Base-by-base conservation (phyloP, 1,284 basidiomycete species). In the Jaminaea rosea region DNA sequence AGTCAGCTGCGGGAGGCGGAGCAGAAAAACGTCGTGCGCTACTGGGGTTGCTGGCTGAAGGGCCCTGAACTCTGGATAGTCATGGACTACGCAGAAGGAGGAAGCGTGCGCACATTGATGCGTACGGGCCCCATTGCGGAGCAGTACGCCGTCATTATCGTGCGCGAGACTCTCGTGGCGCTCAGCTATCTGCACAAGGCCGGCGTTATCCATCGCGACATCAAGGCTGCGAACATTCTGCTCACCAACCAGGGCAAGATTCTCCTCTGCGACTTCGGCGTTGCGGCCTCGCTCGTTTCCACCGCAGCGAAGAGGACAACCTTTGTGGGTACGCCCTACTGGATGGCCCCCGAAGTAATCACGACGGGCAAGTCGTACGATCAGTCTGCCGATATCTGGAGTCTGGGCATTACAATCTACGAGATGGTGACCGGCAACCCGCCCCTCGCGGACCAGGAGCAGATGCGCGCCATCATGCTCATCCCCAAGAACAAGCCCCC, bases 371-470 rank as follows among this genome's bases (percentile, higher is more conserved):
- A 56, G 28, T n/a, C n/a, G n/a, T n/a, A n/a, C n/a, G n/a, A n/a
- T n/a, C 85, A 86, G 27, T 89, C 90, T 69, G 93, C 92, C 4
- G 93, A 97, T 69, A 89, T 97, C 46, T 97, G 92, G 92, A 91
- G 88, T 65, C 76, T 97, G 52, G 92, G 92, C 5, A 92, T 97
- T 67, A 87, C 91, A 73, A 82, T 92, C 15, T 94, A 53, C 61
- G 92, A 97, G 79, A 98, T 98, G 93, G 90, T 98, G 65, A 93
- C 97, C 76, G 93, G 94, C 56, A 93, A 98, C 76, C 94, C 93
- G 15, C 86, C 89, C 56, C 83, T 85, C 34, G 83, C 86, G 2
- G 83, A 87, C 88, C 79, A 92, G 27, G 85, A 87, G 65, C 85
- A 88, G 62, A 83, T 88, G 78, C 83, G 89, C 68, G 89, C 89